Base-by-base conservation (phyloP, 257 asterid genomes). In the Gentiana dahurica region DNA sequence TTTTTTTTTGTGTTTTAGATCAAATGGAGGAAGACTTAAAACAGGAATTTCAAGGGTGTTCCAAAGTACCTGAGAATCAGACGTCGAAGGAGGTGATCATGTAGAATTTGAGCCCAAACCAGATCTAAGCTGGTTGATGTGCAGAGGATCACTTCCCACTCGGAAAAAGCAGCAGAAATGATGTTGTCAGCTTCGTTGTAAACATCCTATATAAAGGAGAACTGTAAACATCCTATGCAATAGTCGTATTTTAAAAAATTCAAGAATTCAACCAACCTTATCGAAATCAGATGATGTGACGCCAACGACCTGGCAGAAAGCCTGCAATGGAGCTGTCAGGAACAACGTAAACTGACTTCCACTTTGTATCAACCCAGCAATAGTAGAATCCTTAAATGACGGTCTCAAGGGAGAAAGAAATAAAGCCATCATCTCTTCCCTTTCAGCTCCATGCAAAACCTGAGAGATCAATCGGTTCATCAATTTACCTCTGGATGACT, bases 261-360 rank as follows among this genome's bases (percentile, higher is more conserved):
- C 54, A 36, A 15, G 46, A 41, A 10, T 41, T 63, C 58, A 48
- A 71, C 93, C 65, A 56, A 91, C 98, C 75, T 65, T 44, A 67
- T 78, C 83, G 62, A 75, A 77, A 53, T 62, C 70, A 64, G 71
- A 73, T 6, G 80, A 58, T 67, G 73, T 64, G 63, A 76, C 72
- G 71, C 80, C 95, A 56, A 79, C 94, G 76, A 91, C 72, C 66
- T 85, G 86, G 73, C 94, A 85, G 74, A 91, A 87, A 49, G 95
- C 96, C 74, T 72, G 97, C 46, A 85, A 78, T 37, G 98, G 98
- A 73, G 85, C 82, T 39, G 98, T 74, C 71, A 91, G 77, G 77
- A 91, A 91, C 74, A 83, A 78, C 44, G 98, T 91, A 75, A 91
- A 91, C 76, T 91, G 98, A 65, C 94, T 87, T 75, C 95, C 98